Conservation (phyloP, 1,284 basidiomycete species). For the Heterobasidion parviporum region DNA sequence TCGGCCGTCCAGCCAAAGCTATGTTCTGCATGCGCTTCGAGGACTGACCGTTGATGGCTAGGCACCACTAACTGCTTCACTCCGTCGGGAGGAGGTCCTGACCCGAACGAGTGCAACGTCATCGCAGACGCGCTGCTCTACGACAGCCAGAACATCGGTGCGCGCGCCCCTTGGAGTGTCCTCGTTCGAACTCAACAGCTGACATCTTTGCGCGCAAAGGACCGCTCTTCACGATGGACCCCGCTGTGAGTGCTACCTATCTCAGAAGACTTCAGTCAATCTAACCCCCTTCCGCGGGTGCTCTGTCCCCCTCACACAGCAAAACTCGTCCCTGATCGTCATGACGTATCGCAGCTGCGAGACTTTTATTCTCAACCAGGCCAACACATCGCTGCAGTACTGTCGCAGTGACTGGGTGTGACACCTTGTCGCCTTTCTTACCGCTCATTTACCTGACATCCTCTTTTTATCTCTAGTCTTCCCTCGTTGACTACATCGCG, state of each 20-base stretch:
- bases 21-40: background rate
- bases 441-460: background rate
- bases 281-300: background rate
- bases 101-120: constrained; percentile 36
- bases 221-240: constrained; percentile 11
- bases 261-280: background rate
- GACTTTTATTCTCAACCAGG: constrained; percentile 21
- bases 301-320: background rate
- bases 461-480: constrained; percentile 18
- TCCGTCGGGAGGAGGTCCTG: constrained; percentile 35
- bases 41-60: constrained; percentile 10
- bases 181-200: too few species aligned
- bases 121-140: constrained; percentile 39
- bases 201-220: background rate
- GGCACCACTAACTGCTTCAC: constrained; percentile 35
- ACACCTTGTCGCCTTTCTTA: background rate
- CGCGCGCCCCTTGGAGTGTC: background rate
- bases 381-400: constrained; percentile 15
- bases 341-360: constrained; percentile 20
- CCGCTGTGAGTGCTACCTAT: constrained; percentile 1
- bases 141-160: constrained; percentile 36
- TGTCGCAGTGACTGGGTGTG: constrained; percentile 22
- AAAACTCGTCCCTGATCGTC: constrained; percentile 10
- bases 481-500: constrained; percentile 31
- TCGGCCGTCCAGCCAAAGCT: too few species aligned